Base-by-base conservation (phyloP, 2,329 filamentous ascomycete genomes). In the Pseudogymnoascus pannorum region DNA sequence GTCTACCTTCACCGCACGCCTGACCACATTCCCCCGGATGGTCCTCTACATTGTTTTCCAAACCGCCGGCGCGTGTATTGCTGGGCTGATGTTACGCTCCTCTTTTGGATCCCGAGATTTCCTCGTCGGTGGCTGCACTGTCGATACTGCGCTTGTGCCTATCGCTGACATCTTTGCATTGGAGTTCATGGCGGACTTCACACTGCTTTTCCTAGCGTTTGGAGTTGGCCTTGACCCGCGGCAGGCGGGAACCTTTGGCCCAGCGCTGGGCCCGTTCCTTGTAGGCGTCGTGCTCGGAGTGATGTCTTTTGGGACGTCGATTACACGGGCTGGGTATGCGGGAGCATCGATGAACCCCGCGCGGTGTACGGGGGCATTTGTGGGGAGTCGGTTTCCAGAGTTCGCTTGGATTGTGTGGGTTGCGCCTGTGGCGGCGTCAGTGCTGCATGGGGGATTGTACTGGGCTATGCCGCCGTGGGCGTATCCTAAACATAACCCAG, bases 211-310 rank as follows among this genome's bases (percentile, higher is more conserved):
- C 60, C 71, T 83, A 5, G 75, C 79, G 0, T 83, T 83, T 64
- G 80, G 81, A 0, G 76, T 82, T 2, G 81, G 78, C 7, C 67
- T 84, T 3, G 81, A 83, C 67, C 81, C 81, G 0, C 68, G 81
- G 16, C 80, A 83, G 65, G 73, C 71, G 0, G 71, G 76, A 29
- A 73, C 78, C 1, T 78, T 81, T 63, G 81, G 81, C 0, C 79
- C 78, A 5, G 75, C 78, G 0, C 67, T 81, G 2, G 75, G 76
- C 0, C 79, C 81, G 0, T 76, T 80, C 24, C 69, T 84, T 6
- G 78, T 82, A 1, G 77, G 80, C 0, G 64, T 77, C 3, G 69
- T 71, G 1, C 65, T 77, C 3, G 76, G 73, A 0, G 65, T 75
- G 0, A 64, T 73, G 16, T 71, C 70, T 0, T 77, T 78, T 62